phyloP scores from a whole-genome alignment of 2,329 filamentous ascomycete species.

The Chalaropsis thielavioides region DNA sequence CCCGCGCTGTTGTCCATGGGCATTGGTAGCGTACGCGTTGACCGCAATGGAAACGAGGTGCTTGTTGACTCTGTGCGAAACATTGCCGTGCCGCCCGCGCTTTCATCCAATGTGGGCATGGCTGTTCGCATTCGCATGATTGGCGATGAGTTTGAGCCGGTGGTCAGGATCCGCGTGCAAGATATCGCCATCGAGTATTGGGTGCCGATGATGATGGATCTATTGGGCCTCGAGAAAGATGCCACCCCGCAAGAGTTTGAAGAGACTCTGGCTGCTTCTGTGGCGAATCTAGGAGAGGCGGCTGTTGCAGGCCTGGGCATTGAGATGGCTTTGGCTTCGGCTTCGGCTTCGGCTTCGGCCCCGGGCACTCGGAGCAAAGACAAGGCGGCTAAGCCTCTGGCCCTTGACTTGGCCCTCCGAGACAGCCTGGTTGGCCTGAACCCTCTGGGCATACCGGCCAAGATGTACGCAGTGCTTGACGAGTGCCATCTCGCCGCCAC shows the following conservation, averaged over 20 bases:
- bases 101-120: constrained; percentile 24
- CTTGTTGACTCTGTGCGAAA: constrained; percentile 44
- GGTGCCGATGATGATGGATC: constrained; percentile 65
- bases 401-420: constrained; percentile 58
- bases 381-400: constrained; percentile 39
- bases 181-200: constrained; percentile 81
- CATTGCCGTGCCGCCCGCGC: constrained; percentile 19
- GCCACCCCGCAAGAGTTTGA: constrained; percentile 60
- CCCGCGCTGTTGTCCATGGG: constrained; percentile 73
- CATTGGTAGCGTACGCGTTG: constrained; percentile 45
- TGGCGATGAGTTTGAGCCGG: constrained; percentile 85
- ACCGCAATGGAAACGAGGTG: constrained; percentile 53
- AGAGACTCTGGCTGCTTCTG: constrained; percentile 59
- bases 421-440: constrained; percentile 79
- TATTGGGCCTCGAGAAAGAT: constrained; percentile 56
- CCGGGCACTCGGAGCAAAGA: constrained; percentile 17
- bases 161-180: constrained; percentile 74
- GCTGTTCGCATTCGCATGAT: constrained; percentile 83
- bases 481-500: constrained; percentile 58
- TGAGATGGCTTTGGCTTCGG: constrained; percentile 13
- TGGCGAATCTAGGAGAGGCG: constrained; percentile 59
- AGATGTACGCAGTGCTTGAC: constrained; percentile 62
- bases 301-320: constrained; percentile 32
- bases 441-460: constrained; percentile 59
- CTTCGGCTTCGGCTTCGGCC: constrained; percentile 17